Conservation (phyloP, 306 rosid species). For the Morella rubra region DNA sequence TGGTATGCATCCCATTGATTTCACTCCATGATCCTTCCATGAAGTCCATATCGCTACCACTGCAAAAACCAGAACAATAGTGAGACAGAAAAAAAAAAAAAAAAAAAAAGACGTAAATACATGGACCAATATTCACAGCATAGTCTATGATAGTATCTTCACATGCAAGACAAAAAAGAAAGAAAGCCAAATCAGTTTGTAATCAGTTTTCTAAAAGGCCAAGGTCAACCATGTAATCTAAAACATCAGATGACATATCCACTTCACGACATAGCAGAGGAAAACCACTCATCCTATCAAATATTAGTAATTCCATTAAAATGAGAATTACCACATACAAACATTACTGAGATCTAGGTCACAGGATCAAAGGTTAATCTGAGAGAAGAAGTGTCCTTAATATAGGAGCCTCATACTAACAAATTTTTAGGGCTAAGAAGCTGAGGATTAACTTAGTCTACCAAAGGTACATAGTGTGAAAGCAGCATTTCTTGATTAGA, state of each 20-base stretch:
- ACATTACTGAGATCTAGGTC: not conserved
- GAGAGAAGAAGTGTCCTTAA: conserved; percentile 17
- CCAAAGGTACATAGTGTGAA: conserved; percentile 20
- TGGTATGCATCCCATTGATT: conserved; percentile 54
- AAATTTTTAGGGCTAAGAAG: conserved; percentile 3
- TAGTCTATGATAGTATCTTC: conserved; percentile 1
- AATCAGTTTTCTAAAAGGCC: not conserved
- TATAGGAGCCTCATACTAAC: conserved; percentile 10
- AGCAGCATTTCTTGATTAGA: not conserved
- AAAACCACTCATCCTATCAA: not conserved
- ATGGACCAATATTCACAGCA: conserved; percentile 9
- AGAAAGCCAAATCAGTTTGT: not conserved
- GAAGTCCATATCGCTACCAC: conserved; percentile 73
- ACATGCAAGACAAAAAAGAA: not conserved
- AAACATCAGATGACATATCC: not conserved
- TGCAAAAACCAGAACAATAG: conserved; percentile 48
- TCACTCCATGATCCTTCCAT: conserved; percentile 67
- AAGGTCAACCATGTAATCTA: not conserved
- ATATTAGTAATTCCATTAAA: not conserved
- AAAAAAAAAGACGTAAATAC: conserved; percentile 24
- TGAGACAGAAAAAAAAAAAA: conserved; percentile 11
- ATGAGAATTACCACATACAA: not conserved
- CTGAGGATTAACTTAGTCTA: conserved; percentile 22
- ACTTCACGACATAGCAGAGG: not conserved
- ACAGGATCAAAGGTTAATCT: not conserved